A percentile compares a stretch with the other conserved stretches of the same genome.
phyloP scores from a whole-genome alignment of 176 grass and related monocot species.

The Oryza meyeriana region DNA sequence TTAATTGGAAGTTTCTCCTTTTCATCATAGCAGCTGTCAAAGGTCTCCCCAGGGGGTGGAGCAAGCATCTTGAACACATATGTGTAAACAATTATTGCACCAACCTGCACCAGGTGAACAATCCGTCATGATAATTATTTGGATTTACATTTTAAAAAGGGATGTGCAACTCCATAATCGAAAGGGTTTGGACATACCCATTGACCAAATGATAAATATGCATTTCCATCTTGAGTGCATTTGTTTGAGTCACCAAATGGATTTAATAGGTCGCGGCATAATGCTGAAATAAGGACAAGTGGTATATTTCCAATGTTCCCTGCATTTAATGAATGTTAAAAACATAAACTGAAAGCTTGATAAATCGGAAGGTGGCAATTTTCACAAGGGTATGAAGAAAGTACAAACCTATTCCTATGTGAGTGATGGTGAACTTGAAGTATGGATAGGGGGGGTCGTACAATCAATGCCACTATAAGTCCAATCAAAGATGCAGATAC shows the following conservation, averaged over 20 bases:
- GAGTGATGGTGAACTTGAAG: slow-evolving; percentile 67
- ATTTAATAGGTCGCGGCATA: slow-evolving; percentile 57
- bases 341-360: background rate
- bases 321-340: slow-evolving; percentile 20
- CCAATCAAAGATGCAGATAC: slow-evolving; percentile 54
- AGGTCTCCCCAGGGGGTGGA: slow-evolving; percentile 44
- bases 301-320: slow-evolving; percentile 72
- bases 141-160: background rate
- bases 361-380: background rate
- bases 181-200: slow-evolving; percentile 45
- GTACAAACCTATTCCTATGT: slow-evolving; percentile 57
- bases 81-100: slow-evolving; percentile 62
- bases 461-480: slow-evolving; percentile 52
- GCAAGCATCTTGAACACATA: slow-evolving; percentile 74
- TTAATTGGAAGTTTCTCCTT: slow-evolving; percentile 18
- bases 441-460: slow-evolving; percentile 62
- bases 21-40: slow-evolving; percentile 37
- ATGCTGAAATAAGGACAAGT: slow-evolving; percentile 56
- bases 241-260: slow-evolving; percentile 54
- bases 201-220: slow-evolving; percentile 68
- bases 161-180: background rate
- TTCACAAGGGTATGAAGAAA: background rate
- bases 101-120: slow-evolving; percentile 42
- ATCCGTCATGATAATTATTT: background rate
- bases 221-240: slow-evolving; percentile 64